Evolutionary conservation across 2,329 filamentous ascomycete species (phyloP).

Genomic region (Xylariaceae sp.): DNA sequence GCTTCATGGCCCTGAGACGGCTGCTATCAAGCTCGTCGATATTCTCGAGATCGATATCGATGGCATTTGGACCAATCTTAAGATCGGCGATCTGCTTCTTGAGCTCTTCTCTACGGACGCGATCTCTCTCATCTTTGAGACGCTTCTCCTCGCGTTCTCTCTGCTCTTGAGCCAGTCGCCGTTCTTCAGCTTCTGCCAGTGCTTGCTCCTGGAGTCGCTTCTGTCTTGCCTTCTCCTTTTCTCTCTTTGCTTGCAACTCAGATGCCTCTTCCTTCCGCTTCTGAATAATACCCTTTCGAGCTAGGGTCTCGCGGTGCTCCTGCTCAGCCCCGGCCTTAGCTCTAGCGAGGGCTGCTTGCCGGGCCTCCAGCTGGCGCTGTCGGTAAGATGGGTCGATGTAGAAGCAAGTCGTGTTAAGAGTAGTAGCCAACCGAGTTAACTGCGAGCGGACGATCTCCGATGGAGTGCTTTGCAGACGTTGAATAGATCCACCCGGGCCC

Average conservation of each 20-base stretch:
- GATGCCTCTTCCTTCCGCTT: conserved; percentile 97
- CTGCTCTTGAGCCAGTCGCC: conserved; percentile 89
- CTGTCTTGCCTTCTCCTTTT: conserved; percentile 88
- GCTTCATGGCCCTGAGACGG: conserved; percentile 89
- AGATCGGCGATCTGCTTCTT: conserved; percentile 91
- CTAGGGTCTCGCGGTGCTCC: conserved; percentile 84
- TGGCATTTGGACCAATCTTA: conserved; percentile 79
- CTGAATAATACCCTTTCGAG: conserved; percentile 87
- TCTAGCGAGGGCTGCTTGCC: conserved; percentile 76
- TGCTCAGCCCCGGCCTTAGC: conserved; percentile 87
- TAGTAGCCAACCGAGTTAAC: conserved; percentile 86
- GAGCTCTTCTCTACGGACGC: conserved; percentile 88
- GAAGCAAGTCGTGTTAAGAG: conserved; percentile 90
- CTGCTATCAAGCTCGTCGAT: conserved; percentile 87
- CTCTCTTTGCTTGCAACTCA: conserved; percentile 82
- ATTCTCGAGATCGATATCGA: conserved; percentile 77
- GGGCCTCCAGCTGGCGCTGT: conserved; percentile 76
- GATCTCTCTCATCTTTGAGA: conserved; percentile 82
- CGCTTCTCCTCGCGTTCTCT: conserved; percentile 86
- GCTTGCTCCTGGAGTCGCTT: conserved; percentile 87
- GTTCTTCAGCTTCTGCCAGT: conserved; percentile 85
- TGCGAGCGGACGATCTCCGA: conserved; percentile 97
- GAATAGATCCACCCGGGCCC: conserved; percentile 78
- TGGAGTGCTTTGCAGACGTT: conserved; percentile 95
- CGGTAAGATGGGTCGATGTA: conserved; percentile 93